Evolutionary conservation across 108 stramenopile genomes (phyloP).

Genomic region (Cyclotella atomus): DNA sequence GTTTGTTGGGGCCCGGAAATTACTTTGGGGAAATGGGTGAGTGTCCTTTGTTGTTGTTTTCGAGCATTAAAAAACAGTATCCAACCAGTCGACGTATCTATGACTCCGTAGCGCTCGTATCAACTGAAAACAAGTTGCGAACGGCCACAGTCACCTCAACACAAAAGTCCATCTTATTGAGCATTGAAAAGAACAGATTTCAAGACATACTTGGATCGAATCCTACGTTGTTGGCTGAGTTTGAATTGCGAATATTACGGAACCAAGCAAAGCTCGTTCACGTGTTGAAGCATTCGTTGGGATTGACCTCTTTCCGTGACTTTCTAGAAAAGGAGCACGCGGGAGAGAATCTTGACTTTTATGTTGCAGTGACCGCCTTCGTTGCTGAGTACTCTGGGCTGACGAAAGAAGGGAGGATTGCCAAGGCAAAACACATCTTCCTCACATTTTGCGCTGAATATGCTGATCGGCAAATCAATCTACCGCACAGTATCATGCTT

Average conservation of each 20-base stretch:
- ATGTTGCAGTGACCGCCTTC: slow-evolving; percentile 39
- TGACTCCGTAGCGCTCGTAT: too few species aligned
- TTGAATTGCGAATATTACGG: slow-evolving; percentile 48
- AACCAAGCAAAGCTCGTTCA: slow-evolving; percentile 44
- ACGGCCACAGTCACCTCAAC: slow-evolving; percentile 51
- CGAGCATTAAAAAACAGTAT: too few species aligned
- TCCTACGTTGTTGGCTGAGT: slow-evolving; percentile 36
- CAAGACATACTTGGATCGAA: slow-evolving; percentile 47
- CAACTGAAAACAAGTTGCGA: slow-evolving; percentile 42
- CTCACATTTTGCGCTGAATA: slow-evolving; percentile 32
- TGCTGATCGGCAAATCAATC: slow-evolving; percentile 46
- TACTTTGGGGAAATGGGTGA: slow-evolving; percentile 90
- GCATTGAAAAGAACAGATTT: slow-evolving; percentile 55
- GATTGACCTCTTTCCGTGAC: slow-evolving; percentile 33
- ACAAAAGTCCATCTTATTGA: slow-evolving; percentile 50
- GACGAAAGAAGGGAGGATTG: slow-evolving; percentile 10
- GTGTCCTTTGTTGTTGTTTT: too few species aligned
- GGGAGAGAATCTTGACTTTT: slow-evolving; percentile 61
- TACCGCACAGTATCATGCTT: slow-evolving; percentile 36
- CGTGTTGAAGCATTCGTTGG: slow-evolving; percentile 42
- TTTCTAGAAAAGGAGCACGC: slow-evolving; percentile 52
- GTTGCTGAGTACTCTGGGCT: not conserved
- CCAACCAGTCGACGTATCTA: too few species aligned
- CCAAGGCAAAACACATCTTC: slow-evolving; percentile 36
- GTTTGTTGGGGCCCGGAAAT: slow-evolving; percentile 80